Evolutionary conservation across 2,329 filamentous ascomycete genomes (phyloP).

Genomic region (Thielaviopsis euricoi): DNA sequence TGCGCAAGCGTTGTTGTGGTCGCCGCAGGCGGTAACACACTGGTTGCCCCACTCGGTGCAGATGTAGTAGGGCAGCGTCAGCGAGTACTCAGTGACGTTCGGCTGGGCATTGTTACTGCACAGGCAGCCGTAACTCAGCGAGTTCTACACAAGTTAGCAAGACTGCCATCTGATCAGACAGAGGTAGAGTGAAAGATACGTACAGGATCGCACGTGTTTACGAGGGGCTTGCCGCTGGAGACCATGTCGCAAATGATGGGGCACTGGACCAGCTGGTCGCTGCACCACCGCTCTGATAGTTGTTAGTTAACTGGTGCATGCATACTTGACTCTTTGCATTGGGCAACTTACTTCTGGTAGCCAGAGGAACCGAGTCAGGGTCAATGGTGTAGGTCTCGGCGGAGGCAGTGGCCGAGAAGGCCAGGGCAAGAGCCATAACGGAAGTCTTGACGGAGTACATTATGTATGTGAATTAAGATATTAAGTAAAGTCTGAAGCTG

Average conservation of each 20-base stretch:
- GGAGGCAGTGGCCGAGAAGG: slow-evolving; percentile 35
- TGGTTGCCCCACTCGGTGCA: slow-evolving; percentile 57
- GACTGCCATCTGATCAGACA: too few species aligned
- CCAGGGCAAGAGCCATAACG: slow-evolving; percentile 36
- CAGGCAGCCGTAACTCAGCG: slow-evolving; percentile 54
- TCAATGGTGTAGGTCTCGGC: slow-evolving; percentile 41
- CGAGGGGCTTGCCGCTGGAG: slow-evolving; percentile 30
- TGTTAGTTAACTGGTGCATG: background rate
- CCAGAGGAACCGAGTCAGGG: slow-evolving; percentile 38
- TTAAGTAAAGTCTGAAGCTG: background rate
- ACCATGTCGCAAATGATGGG: slow-evolving; percentile 55
- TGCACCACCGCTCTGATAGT: slow-evolving; percentile 49
- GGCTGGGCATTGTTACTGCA: slow-evolving; percentile 50
- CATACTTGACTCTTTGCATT: background rate
- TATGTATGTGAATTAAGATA: slow-evolving; percentile 12
- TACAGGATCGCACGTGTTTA: slow-evolving; percentile 55
- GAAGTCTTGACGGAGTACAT: slow-evolving; percentile 41
- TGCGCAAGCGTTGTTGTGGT: slow-evolving; percentile 39
- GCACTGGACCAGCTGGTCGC: slow-evolving; percentile 44
- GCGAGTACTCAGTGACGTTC: slow-evolving; percentile 60
- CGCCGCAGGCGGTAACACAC: slow-evolving; percentile 42
- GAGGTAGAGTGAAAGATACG: too few species aligned
- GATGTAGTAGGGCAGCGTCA: slow-evolving; percentile 63
- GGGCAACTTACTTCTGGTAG: slow-evolving; percentile 31
- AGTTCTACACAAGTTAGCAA: too few species aligned